Evolutionary conservation across 345 rosid species (phyloP).

Genomic region (Salix caprea): DNA sequence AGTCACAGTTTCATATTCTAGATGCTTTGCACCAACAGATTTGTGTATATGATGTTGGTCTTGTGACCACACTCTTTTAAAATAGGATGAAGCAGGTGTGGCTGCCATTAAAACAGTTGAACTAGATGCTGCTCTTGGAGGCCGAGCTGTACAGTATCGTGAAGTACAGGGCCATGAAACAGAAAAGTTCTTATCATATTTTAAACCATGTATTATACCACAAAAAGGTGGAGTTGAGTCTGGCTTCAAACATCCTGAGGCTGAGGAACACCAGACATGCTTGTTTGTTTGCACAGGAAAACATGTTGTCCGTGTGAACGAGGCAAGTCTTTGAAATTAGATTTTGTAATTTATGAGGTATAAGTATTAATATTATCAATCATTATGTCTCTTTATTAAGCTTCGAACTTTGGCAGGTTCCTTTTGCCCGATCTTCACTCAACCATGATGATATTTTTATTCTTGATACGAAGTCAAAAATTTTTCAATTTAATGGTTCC

Average conservation of each 20-base stretch:
- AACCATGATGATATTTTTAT: constrained; percentile 94
- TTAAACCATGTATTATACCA: constrained; percentile 97
- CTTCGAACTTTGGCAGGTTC: constrained; percentile 47
- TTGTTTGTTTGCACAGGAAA: constrained; percentile 90
- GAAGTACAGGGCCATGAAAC: constrained; percentile 96
- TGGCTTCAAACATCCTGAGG: constrained; percentile 77
- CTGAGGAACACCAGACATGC: constrained; percentile 71
- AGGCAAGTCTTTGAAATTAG: constrained; percentile 50
- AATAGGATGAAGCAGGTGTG: constrained; percentile 92
- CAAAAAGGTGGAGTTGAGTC: constrained; percentile 90
- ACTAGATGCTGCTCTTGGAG: constrained; percentile 97
- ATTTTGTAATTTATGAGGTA: background rate
- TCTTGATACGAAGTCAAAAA: constrained; percentile 84
- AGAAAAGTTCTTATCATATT: constrained; percentile 87
- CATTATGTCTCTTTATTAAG: background rate
- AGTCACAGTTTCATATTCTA: background rate
- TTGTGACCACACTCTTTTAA: constrained; percentile 16
- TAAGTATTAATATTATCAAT: background rate
- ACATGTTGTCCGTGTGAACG: constrained; percentile 87
- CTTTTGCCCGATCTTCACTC: constrained; percentile 88
- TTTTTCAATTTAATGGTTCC: constrained; percentile 95
- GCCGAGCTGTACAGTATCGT: constrained; percentile 98
- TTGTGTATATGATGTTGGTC: background rate
- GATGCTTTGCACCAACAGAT: background rate
- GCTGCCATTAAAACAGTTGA: constrained; percentile 92